Base-by-base conservation (phyloP, 495 filamentous ascomycete species). In the Penicillium daleae region DNA sequence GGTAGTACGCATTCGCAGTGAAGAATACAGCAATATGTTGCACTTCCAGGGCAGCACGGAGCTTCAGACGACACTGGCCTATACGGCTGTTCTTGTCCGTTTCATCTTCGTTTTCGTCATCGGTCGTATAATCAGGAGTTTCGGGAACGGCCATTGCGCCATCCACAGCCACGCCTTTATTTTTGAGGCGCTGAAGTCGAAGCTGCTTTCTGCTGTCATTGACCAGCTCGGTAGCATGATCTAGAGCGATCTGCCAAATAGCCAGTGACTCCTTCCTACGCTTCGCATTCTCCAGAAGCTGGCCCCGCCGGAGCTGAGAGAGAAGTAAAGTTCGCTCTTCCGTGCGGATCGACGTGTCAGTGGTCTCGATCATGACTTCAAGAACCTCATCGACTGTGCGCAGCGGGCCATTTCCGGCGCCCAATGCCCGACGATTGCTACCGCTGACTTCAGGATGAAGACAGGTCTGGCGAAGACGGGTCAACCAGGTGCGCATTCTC, bases 1-100 rank as follows among this genome's bases (percentile, higher is more conserved):
- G 90, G 69, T 83, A 97, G 61, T 89, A 90, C 1, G 85, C 89
- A 63, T 92, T 97, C 29, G 87, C 92, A 19, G 87, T 86, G 71
- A 96, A 97, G 73, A 97, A 98, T 0, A 85, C 80, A 42, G 89
- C 92, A 60, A 87, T 85, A 67, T 97, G 94, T 63, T 93, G 85
- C 40, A 96, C 70, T 71, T 96, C 91, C 4, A 97, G 81, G 21
- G 92, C 85, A 39, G 76, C 74, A 19, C 92, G 84, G 2, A 98
- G 80, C 44, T 84, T 84, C 44, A 88, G 86, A 32, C 87, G 84
- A 48, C 84, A 82, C n/a, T 85, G 80, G 27, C 84, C 81, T 26
- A 90, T 67, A 46, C 70, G 80, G 64, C 72, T 78, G 59, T 77
- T 78, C 24, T 80, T 81, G n/a, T 76, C 75, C 7, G 62, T 61